Base-by-base conservation (phyloP, 2,329 filamentous ascomycete genomes). In the Xylogone sp. region DNA sequence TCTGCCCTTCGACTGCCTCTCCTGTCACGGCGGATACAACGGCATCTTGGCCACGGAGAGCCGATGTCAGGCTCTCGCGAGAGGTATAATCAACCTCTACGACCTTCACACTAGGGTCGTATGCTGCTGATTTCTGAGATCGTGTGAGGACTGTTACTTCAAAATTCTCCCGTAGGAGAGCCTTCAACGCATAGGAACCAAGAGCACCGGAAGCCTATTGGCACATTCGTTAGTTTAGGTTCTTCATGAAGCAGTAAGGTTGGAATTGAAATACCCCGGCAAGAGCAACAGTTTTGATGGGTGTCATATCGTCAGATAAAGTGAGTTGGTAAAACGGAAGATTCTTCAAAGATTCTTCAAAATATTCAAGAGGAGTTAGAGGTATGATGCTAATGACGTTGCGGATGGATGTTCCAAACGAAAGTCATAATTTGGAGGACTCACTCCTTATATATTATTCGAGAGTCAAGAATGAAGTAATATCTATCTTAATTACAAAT, bases 11-110 rank as follows among this genome's bases (percentile, higher is more conserved):
- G 2, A 59, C 13, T 2, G 55, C 54, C 19, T 48, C 39, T 6
- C 21, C 20, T 42, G 51, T 59, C 24, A 84, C 67, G 0, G 75
- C 69, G 6, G 74, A 75, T 43, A 85, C 61, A 7, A 82, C 70
- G 2, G 77, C 81, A 60, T 86, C 81, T 51, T 82, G 75, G 43
- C 75, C 78, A 42, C 71, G 57, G 46, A 85, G 73, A 2, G 75
- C 76, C 1, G 63, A 43, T 3, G 64, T 67, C 7, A 80, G 66
- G 34, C 71, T 71, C 2, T 63, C 44, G 4, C 68, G 61, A 10
- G 61, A 60, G 31, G 68, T 65, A 52, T 74, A 77, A 58, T 79
- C 68, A 19, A 72, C 70, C 9, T 70, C 67, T 51, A 73, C 50
- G n/a, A 77, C 69, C 7, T 68, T 68, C 56, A 74, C 65, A 20